Percentiles rank a stretch among this genome's conserved stretches.
phyloP scores from a whole-genome alignment of 1,139 yeast genomes.

The Candida sp. region DNA sequence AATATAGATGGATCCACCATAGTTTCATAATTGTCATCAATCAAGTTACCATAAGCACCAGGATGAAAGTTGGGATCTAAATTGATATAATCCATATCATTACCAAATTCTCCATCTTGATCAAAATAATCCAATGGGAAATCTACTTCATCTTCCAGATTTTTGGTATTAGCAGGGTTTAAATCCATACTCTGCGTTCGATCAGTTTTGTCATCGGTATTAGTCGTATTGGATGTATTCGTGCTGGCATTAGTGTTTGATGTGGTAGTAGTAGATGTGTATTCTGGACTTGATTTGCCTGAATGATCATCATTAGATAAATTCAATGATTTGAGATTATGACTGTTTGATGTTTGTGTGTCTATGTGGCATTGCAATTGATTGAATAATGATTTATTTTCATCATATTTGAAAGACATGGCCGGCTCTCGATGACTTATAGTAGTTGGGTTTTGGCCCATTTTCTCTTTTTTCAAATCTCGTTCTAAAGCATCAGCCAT shows the following conservation, averaged over 20 bases:
- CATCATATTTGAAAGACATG: constrained; percentile 54
- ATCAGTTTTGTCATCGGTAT: background rate
- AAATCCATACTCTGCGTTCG: constrained; percentile 15
- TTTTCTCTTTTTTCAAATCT: constrained; percentile 76
- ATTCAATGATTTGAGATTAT: background rate
- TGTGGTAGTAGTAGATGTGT: constrained; percentile 3
- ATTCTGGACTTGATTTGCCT: constrained; percentile 3
- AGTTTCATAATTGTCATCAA: constrained; percentile 24
- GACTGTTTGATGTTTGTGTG: constrained; percentile 17
- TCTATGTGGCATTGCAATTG: constrained; percentile 50
- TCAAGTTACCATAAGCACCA: constrained; percentile 17
- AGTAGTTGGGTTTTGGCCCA: constrained; percentile 59
- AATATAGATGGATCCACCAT: constrained; percentile 28
- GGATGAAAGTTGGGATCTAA: constrained; percentile 28
- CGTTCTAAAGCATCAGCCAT: constrained; percentile 94
- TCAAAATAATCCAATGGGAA: constrained; percentile 66
- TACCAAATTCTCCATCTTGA: constrained; percentile 11
- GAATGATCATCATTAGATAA: background rate
- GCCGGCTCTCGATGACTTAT: constrained; percentile 61
- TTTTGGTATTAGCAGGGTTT: constrained; percentile 20
- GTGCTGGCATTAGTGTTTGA: constrained; percentile 2
- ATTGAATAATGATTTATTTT: constrained; percentile 40
- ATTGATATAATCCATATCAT: constrained; percentile 27
- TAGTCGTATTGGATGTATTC: background rate
- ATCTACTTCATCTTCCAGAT: constrained; percentile 49